These are phyloP conservation scores for Claviceps humidiphila DNA, from an alignment of 2,329 filamentous ascomycete species.

Conservation along the genomic window DNA sequence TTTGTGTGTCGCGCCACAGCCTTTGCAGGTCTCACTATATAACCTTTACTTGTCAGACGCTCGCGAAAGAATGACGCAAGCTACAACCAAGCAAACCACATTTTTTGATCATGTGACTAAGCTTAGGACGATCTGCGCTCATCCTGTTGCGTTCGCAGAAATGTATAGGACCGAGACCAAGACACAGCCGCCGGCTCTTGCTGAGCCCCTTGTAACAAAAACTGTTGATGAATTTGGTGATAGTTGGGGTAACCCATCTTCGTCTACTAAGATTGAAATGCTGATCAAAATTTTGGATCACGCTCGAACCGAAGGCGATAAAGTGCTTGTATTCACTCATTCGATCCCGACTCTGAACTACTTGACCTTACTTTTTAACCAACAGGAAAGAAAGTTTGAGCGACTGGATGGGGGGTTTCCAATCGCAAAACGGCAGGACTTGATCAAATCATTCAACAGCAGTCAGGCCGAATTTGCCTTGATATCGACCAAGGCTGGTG, in stretches of 20 bases:
- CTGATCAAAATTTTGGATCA: slow-evolving; percentile 57
- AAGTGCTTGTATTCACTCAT: slow-evolving; percentile 70
- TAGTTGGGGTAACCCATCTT: too few species aligned
- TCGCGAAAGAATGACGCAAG: not conserved
- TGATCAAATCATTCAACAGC: slow-evolving; percentile 57
- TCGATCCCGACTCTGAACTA: slow-evolving; percentile 58
- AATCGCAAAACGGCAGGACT: slow-evolving; percentile 43
- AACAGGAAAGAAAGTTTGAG: slow-evolving; percentile 31
- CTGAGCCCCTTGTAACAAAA: too few species aligned
- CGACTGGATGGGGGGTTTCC: slow-evolving; percentile 57
- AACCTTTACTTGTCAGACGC: slow-evolving; percentile 25
- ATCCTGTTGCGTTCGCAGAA: slow-evolving; percentile 32
- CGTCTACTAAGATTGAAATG: slow-evolving; percentile 57
- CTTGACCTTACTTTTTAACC: slow-evolving; percentile 38
- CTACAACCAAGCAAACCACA: slow-evolving; percentile 5
- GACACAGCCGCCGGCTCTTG: not conserved
- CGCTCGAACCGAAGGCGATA: slow-evolving; percentile 50
- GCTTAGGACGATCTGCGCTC: slow-evolving; percentile 37
- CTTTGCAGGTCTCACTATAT: slow-evolving; percentile 53
- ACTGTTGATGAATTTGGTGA: too few species aligned
- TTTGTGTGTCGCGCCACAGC: slow-evolving; percentile 57
- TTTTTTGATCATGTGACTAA: slow-evolving; percentile 25
- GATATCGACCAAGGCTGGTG: slow-evolving; percentile 73
- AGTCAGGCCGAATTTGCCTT: slow-evolving; percentile 49
- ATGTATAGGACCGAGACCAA: slow-evolving; percentile 2